A percentile compares a stretch with the other conserved stretches of the same genome.
Conservation (phyloP, 352 stramenopile species). For the Phytophthora tentaculata region DNA sequence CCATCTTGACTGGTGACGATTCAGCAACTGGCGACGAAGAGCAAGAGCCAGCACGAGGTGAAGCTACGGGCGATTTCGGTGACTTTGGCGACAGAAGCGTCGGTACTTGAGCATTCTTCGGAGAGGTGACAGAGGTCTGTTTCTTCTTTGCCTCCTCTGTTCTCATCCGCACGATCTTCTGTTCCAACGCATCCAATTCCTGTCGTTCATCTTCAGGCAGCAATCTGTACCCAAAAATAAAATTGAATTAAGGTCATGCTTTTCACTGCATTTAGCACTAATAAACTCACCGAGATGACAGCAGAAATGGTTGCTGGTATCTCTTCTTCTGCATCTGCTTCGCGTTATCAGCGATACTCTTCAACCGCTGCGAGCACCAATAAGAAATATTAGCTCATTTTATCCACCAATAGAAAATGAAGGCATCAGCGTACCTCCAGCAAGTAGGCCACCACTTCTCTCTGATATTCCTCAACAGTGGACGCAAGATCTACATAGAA, state of each 20-base stretch:
- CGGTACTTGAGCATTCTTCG: slow-evolving; percentile 9
- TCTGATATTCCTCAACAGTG: slow-evolving; percentile 55
- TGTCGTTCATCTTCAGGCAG: slow-evolving; percentile 67
- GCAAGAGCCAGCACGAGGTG: slow-evolving; percentile 7
- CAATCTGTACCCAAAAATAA: slow-evolving; percentile 36
- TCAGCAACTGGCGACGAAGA: slow-evolving; percentile 4
- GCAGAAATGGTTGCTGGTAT: slow-evolving; percentile 68
- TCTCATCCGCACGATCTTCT: slow-evolving; percentile 39
- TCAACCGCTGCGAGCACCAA: slow-evolving; percentile 54
- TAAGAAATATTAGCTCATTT: not conserved
- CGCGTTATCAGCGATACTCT: slow-evolving; percentile 58
- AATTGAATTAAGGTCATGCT: not conserved
- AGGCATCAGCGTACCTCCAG: slow-evolving; percentile 47
- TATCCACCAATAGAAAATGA: not conserved
- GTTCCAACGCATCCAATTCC: slow-evolving; percentile 56
- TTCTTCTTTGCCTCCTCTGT: slow-evolving; percentile 40
- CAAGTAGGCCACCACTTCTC: slow-evolving; percentile 77
- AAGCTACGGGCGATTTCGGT: slow-evolving; percentile 5
- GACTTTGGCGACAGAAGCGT: slow-evolving; percentile 13
- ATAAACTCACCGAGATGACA: slow-evolving; percentile 54
- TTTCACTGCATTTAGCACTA: not conserved
- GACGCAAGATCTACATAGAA: slow-evolving; percentile 27
- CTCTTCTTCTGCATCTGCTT: slow-evolving; percentile 83
- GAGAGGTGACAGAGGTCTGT: not conserved
- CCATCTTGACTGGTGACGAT: slow-evolving; percentile 15